Evolutionary conservation across 345 rosid genomes (phyloP), one percentile per base, ranked within the genome.

Genomic region (Balakata baccata): DNA sequence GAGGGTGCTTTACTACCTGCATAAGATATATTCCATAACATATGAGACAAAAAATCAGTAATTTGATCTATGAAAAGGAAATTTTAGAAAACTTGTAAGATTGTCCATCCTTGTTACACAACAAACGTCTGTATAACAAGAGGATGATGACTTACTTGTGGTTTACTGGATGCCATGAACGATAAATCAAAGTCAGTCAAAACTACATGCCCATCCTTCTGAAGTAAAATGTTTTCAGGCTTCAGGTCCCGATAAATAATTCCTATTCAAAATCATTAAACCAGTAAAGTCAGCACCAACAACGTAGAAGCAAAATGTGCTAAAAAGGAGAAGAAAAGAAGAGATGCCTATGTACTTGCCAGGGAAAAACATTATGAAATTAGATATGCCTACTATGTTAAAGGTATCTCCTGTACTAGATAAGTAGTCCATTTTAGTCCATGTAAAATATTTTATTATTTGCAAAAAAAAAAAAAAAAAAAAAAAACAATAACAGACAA

Each of bases 171-270:
- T 12, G 97, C 82, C 92, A 91, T 76, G 69, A 92, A 91, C 50
- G 98, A 95, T 81, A 92, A 83, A 84, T 95, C 99, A 64, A 95
- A 95, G 88, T 95, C 99, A 2, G 96, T 88, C 77, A 95, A 69
- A 66, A 92, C 85, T 51, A 89, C 56, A 77, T 92, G 98, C 7
- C 99, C 99, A 61, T 92, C 95, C 84, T 88, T 86, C 78, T 86
- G 87, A 73, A 95, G 86, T 74, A 95, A 80, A 72, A 92, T 87
- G 78, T 95, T 95, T 83, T 95, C 99, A 58, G 98, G 99, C 90
- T 95, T 95, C 77, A 95, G 76, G 79, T 95, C 99, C 74, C 98
- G 89, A 59, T 95, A 92, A 60, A 92, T 83, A 41, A 95, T 89
- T 80, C 99, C 99, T 95, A 77, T 72, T 61, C 23, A 61, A 46